Evolutionary conservation across 139 green algal species (phyloP).

Genomic region (Trebouxia sp.): DNA sequence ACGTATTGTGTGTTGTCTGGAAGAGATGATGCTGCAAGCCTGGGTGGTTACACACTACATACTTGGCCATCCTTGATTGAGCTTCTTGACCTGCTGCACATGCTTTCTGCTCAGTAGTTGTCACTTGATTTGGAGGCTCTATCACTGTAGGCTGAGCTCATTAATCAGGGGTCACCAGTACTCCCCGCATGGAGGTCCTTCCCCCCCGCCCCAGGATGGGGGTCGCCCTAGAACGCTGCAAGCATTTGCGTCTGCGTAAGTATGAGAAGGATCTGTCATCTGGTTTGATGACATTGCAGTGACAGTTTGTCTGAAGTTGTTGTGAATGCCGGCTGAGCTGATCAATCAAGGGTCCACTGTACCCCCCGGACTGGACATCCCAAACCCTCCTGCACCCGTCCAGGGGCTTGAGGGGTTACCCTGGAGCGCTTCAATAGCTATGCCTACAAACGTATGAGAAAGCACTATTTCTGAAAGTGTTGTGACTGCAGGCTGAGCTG

Average conservation of each 20-base stretch:
- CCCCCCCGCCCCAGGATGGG: slow-evolving; percentile 24
- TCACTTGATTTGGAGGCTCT: slow-evolving; percentile 32
- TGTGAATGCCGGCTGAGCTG: slow-evolving; percentile 30
- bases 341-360: slow-evolving; percentile 11
- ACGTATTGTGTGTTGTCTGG: neutral
- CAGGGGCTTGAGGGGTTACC: slow-evolving; percentile 52
- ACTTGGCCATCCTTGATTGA: too few species aligned
- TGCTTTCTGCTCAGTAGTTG: too few species aligned
- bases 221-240: slow-evolving; percentile 73
- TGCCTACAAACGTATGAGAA: slow-evolving; percentile 79
- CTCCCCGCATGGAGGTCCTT: neutral
- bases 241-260: slow-evolving; percentile 64
- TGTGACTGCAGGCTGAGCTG: slow-evolving; percentile 34
- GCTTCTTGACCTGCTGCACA: too few species aligned
- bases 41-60: too few species aligned
- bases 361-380: neutral
- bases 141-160: slow-evolving; percentile 28
- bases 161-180: slow-evolving; percentile 9
- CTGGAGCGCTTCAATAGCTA: slow-evolving; percentile 78
- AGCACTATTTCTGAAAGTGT: slow-evolving; percentile 39
- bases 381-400: neutral
- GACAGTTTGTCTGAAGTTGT: slow-evolving; percentile 34
- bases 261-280: slow-evolving; percentile 71
- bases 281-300: too few species aligned
- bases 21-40: too few species aligned